A percentile compares a stretch with the other conserved stretches of the same genome.
Conservation (phyloP, 805 yeast species). For the Hemisphaericaspora nanyangensis region DNA sequence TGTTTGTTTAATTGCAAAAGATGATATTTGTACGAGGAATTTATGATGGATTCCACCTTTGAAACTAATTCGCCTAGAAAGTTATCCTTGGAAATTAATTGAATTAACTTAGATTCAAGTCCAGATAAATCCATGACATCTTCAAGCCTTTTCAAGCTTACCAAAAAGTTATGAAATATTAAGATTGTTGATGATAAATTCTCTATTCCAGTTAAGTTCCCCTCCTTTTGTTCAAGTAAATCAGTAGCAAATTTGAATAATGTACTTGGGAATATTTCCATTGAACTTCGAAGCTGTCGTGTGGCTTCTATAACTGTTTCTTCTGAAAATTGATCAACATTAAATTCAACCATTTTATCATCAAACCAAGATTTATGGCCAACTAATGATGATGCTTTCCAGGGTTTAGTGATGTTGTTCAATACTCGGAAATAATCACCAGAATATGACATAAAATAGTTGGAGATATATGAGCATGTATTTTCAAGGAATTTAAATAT, state of each 20-base stretch:
- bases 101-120: conserved; percentile 11
- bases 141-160: conserved; percentile 22
- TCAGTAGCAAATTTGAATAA: conserved; percentile 5
- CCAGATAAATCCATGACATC: conserved; percentile 12
- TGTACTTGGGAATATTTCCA: conserved; percentile 5
- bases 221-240: conserved; percentile 1
- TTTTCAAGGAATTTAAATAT: conserved; percentile 32
- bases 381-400: conserved; percentile 25
- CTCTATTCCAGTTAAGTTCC: neutral
- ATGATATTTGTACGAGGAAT: neutral
- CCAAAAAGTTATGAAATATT: conserved; percentile 24
- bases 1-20: neutral
- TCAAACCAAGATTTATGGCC: conserved; percentile 34
- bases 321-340: conserved; percentile 2
- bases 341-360: conserved; percentile 12
- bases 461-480: conserved; percentile 23
- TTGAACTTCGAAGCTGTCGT: neutral
- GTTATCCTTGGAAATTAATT: conserved; percentile 7
- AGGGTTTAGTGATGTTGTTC: conserved; percentile 12
- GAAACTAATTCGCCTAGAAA: conserved; percentile 6
- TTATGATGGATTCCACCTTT: conserved; percentile 7
- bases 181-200: conserved; percentile 9
- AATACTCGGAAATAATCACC: conserved; percentile 1
- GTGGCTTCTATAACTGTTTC: neutral
- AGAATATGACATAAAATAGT: conserved; percentile 18